phyloP scores from a whole-genome alignment of 2,329 filamentous ascomycete species.

The Whalleya microplaca region DNA sequence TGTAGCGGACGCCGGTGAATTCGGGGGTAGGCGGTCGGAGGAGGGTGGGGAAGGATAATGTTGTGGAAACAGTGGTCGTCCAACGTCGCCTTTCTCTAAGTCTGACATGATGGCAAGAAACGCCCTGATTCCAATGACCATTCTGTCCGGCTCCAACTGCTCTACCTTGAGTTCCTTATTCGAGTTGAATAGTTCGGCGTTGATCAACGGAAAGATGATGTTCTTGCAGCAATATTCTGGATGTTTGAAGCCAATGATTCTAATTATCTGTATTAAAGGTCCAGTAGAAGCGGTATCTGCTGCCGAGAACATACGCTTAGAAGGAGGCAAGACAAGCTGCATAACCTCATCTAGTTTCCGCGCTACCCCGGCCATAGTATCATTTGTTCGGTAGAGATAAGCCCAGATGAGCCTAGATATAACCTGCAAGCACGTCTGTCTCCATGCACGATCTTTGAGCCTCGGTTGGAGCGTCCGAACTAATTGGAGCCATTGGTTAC shows the following conservation, averaged over 20 bases:
- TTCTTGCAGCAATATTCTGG: slow-evolving; percentile 91
- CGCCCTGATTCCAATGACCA: slow-evolving; percentile 94
- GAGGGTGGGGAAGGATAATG: slow-evolving; percentile 52
- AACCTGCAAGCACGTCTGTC: slow-evolving; percentile 82
- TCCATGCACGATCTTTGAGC: slow-evolving; percentile 80
- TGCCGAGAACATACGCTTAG: slow-evolving; percentile 79
- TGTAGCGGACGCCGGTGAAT: slow-evolving; percentile 54
- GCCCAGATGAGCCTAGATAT: slow-evolving; percentile 92
- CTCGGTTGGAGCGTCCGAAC: slow-evolving; percentile 77
- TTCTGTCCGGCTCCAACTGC: slow-evolving; percentile 91
- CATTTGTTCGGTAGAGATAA: slow-evolving; percentile 83
- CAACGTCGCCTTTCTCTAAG: slow-evolving; percentile 79
- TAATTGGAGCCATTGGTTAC: slow-evolving; percentile 83
- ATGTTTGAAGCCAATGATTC: slow-evolving; percentile 91
- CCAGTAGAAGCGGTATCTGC: slow-evolving; percentile 85
- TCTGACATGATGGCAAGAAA: slow-evolving; percentile 94
- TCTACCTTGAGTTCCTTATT: slow-evolving; percentile 83
- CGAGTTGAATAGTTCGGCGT: slow-evolving; percentile 82
- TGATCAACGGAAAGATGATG: slow-evolving; percentile 94
- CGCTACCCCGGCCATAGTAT: slow-evolving; percentile 67
- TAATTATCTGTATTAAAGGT: slow-evolving; percentile 88
- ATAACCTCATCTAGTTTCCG: slow-evolving; percentile 90
- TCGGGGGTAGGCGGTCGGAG: slow-evolving; percentile 48
- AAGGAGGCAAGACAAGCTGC: slow-evolving; percentile 78
- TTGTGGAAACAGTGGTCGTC: slow-evolving; percentile 81